Conservation (phyloP, 2,329 filamentous ascomycete genomes). For the Cadophora sp. region DNA sequence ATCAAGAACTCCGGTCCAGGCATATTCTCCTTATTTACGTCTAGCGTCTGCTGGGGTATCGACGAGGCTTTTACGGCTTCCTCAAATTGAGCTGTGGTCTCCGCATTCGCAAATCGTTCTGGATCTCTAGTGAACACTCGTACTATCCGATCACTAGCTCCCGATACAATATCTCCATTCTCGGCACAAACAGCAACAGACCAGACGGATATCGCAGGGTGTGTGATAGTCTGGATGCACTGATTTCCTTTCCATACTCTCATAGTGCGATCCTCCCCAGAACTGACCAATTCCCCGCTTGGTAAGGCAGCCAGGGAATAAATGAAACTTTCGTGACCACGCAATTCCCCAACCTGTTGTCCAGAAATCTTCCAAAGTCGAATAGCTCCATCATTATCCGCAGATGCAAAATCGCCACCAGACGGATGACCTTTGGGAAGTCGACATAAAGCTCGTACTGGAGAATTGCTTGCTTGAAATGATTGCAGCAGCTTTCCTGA, state of each 20-base stretch:
- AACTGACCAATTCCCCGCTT: constrained; percentile 86
- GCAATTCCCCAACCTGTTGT: constrained; percentile 75
- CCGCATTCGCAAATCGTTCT: constrained; percentile 72
- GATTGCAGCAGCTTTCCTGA: constrained; percentile 68
- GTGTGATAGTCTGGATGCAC: constrained; percentile 94
- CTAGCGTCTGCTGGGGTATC: constrained; percentile 86
- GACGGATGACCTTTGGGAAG: constrained; percentile 78
- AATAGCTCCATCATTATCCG: constrained; percentile 90
- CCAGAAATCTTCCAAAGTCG: constrained; percentile 87
- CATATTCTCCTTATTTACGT: constrained; percentile 90
- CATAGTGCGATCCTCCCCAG: constrained; percentile 93
- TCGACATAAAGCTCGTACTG: constrained; percentile 86
- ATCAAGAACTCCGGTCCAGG: constrained; percentile 87
- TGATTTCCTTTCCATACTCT: constrained; percentile 83
- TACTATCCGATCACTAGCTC: constrained; percentile 85
- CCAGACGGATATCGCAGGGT: constrained; percentile 97
- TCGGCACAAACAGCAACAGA: constrained; percentile 81
- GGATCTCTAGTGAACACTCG: constrained; percentile 81
- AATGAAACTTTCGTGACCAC: constrained; percentile 93
- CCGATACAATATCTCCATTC: constrained; percentile 92
- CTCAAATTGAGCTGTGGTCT: constrained; percentile 76
- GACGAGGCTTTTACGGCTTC: constrained; percentile 82
- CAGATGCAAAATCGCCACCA: constrained; percentile 91
- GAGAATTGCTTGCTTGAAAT: constrained; percentile 76
- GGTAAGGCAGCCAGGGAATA: constrained; percentile 83